Evolutionary conservation across 2,329 filamentous ascomycete genomes (phyloP).

Genomic region (Acephala macrosclerotiorum): DNA sequence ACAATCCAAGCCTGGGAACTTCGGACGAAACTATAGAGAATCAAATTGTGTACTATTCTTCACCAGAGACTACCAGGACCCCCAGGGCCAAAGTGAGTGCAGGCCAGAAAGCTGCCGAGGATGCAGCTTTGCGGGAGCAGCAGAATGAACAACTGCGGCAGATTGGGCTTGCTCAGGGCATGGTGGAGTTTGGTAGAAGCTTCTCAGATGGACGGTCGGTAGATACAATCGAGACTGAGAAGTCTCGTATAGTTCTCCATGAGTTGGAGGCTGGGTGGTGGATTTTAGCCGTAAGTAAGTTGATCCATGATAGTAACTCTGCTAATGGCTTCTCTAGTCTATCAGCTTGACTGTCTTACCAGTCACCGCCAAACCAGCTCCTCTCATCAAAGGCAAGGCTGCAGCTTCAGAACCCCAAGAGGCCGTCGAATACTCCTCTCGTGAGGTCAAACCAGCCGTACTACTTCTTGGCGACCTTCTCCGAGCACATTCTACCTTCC

Average conservation of each 20-base stretch:
- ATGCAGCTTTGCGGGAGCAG: slow-evolving; percentile 61
- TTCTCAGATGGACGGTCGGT: slow-evolving; percentile 82
- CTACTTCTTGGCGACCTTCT: slow-evolving; percentile 82
- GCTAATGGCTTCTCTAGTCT: slow-evolving; percentile 58
- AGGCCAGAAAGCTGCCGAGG: slow-evolving; percentile 34
- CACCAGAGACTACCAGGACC: slow-evolving; percentile 27
- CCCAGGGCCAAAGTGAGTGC: slow-evolving; percentile 15
- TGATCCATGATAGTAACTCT: slow-evolving; percentile 8
- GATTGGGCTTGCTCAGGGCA: slow-evolving; percentile 95
- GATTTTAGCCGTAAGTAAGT: slow-evolving; percentile 81
- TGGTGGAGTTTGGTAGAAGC: slow-evolving; percentile 89
- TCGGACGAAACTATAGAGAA: slow-evolving; percentile 67
- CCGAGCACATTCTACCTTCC: slow-evolving; percentile 83
- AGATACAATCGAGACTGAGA: slow-evolving; percentile 90
- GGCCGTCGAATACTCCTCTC: slow-evolving; percentile 80
- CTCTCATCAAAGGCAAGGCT: slow-evolving; percentile 36
- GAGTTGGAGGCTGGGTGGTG: slow-evolving; percentile 95
- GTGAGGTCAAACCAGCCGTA: slow-evolving; percentile 84
- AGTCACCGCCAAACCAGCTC: slow-evolving; percentile 58
- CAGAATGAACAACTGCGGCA: slow-evolving; percentile 88
- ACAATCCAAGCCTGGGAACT: slow-evolving; percentile 83
- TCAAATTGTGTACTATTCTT: slow-evolving; percentile 89
- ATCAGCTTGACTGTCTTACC: slow-evolving; percentile 80
- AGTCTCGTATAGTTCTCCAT: slow-evolving; percentile 81
- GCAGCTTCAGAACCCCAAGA: slow-evolving; percentile 31